Evolutionary conservation across 176 grass and related monocot species (phyloP), one percentile per base, ranked within the genome.

Genomic region (Tillandsia leiboldiana): DNA sequence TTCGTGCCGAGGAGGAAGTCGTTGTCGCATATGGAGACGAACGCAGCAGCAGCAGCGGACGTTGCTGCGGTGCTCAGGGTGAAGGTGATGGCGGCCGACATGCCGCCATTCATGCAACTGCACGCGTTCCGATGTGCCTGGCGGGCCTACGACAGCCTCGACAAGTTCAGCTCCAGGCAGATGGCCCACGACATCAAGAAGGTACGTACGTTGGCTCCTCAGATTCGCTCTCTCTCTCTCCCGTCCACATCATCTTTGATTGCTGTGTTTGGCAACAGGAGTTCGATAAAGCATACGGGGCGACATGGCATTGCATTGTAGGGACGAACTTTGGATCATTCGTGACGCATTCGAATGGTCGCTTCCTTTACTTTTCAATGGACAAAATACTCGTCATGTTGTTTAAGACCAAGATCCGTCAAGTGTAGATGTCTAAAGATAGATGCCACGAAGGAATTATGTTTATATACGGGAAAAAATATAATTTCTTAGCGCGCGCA

Each of bases 291-390:
- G 82, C 85, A 2, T 91, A 91, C 49, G 85, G 91, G 62, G 68
- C 87, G 23, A 73, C 75, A 0, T 96, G 85, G 91, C 91, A 91
- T 78, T 91, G 87, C 84, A 96, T 91, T 24, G 87, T 96, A 0
- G 91, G 87, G 50, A 88, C 87, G 52, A 80, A 85, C 82, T 91
- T 81, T 12, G 87, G 85, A 50, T 96, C 85, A 42, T 96, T 96
- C 22, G 91, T 91, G 29, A 91, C 87, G 1, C 87, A 88, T 62
- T 79, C 85, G 9, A 79, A 29, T 18, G 91, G 91, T 18, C 77
- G 85, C 50, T 96, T 96, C 74, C 80, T 96, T 66, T 96, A 96
- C 79, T 91, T 96, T 72, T 92, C 85, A 33, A 86, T 92, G 82
- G 83, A 86, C 74, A 92, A 92, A 33, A 79, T 92, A 62, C 78